Conservation (phyloP, 305 asterid species). For the Solanum aculeatissimum region DNA sequence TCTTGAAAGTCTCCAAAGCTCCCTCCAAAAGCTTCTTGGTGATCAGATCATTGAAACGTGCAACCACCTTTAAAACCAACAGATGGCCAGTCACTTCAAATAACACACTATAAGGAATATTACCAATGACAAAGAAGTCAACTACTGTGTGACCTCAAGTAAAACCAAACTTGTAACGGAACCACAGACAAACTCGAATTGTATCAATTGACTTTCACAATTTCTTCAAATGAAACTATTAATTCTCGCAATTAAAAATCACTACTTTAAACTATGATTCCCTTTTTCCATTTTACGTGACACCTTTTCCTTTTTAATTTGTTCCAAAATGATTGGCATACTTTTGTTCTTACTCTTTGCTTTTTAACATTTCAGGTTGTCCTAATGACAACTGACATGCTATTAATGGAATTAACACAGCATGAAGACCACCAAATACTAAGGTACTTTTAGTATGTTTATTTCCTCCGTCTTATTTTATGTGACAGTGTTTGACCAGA, state of each 20-base stretch:
- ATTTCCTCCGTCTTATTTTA: not conserved
- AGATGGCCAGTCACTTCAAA: not conserved
- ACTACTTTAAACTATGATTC: not conserved
- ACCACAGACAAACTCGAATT: not conserved
- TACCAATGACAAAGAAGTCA: not conserved
- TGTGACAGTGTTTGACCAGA: not conserved
- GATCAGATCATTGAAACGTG: constrained; percentile 88
- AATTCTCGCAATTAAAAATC: not conserved
- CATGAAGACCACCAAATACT: not conserved
- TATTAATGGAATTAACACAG: not conserved
- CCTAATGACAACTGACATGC: not conserved
- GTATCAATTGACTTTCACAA: not conserved
- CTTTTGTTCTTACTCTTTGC: not conserved
- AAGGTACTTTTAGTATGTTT: not conserved
- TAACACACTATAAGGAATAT: not conserved
- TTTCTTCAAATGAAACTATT: not conserved
- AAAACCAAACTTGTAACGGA: not conserved
- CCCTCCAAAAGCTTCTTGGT: constrained; percentile 86
- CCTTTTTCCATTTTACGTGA: not conserved
- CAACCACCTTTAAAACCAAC: constrained; percentile 56
- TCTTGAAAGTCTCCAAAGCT: constrained; percentile 83
- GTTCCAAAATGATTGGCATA: not conserved
- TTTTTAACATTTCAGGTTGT: not conserved
- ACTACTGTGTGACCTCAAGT: not conserved
- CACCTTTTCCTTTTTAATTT: not conserved